Evolutionary conservation across 148 eudicot species (phyloP), one percentile per base, ranked within the genome.

Genomic region (Salicornia ramosissima): DNA sequence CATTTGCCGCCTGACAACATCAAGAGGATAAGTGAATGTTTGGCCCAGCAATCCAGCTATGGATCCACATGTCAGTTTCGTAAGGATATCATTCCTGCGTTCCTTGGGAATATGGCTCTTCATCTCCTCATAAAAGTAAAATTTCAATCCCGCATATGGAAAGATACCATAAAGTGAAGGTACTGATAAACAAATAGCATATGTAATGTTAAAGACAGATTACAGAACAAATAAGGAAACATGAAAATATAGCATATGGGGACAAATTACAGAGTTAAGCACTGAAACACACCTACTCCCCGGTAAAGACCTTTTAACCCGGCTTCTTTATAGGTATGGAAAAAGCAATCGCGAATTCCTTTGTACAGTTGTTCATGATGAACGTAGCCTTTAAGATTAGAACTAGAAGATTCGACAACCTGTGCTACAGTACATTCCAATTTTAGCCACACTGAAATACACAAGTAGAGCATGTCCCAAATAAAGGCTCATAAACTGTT

Each of bases 1-100:
- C 98, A 90, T 93, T 85, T 93, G 98, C 63, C 96, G 79, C 75
- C 96, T 84, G 13, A 93, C 98, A 59, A 93, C 98, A 71, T 93
- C 98, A 30, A 93, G 90, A 77, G 96, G 96, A 75, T 93, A 90
- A 15, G 98, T 93, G 76, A 88, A 88, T 76, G 98, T 93, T 71
- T 93, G 98, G 61, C 98, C 98, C 65, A 93, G 69, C 64, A 93
- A 77, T 60, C 98, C 98, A 22, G 98, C 98, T 18, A 90, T 80
- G 31, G 98, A 90, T 56, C 98, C 98, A 62, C 96, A 93, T 16
- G 75, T 86, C 53, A 93, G 88, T 75, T 93, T 93, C 65, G 88
- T 85, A 2, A 74, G 65, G 49, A 93, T 85, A 64, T 84, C 88
- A 64, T 90, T 90, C 80, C 80, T 88, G 88, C 83, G 84, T 29